A percentile compares a stretch with the other conserved stretches of the same genome.
Evolutionary conservation across 1,139 yeast genomes (phyloP).

Genomic region (Wickerhamiella infanticola): DNA sequence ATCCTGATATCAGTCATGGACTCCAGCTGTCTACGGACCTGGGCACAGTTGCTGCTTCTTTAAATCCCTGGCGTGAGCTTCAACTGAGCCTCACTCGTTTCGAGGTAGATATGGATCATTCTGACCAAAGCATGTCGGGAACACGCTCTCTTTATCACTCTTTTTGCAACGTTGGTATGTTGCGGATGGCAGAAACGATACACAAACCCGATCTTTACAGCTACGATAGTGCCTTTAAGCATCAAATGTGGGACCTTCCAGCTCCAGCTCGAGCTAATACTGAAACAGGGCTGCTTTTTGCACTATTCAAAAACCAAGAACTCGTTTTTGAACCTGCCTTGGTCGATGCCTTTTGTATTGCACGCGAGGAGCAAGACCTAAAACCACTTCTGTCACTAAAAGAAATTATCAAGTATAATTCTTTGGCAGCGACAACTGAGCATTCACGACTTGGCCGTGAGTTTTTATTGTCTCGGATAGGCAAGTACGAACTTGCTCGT

Average conservation of each 20-base stretch:
- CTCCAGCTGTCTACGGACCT: slow-evolving; percentile 43
- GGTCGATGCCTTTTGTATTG: too few relatives aligned
- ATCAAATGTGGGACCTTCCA: slow-evolving; percentile 58
- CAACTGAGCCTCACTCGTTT: not conserved
- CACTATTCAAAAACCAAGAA: slow-evolving; percentile 31
- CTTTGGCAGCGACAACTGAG: not conserved
- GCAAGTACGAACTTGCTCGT: not conserved
- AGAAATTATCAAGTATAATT: too few relatives aligned
- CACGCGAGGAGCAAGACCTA: too few relatives aligned
- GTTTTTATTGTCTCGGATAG: not conserved
- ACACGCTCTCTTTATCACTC: slow-evolving; percentile 23
- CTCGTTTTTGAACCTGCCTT: slow-evolving; percentile 15
- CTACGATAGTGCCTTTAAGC: slow-evolving; percentile 52
- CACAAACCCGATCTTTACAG: slow-evolving; percentile 5
- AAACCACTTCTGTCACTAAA: too few relatives aligned
- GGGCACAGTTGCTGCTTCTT: slow-evolving; percentile 31
- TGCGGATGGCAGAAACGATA: slow-evolving; percentile 31
- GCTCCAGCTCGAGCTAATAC: slow-evolving; percentile 21
- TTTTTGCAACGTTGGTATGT: slow-evolving; percentile 32
- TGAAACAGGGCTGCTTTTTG: slow-evolving; percentile 33
- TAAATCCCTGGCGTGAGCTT: slow-evolving; percentile 28
- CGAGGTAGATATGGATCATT: slow-evolving; percentile 22
- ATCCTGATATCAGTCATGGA: slow-evolving; percentile 48
- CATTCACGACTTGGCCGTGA: slow-evolving; percentile 6
- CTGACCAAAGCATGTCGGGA: not conserved